Conservation (phyloP, 2,329 filamentous ascomycete species). For the Xylaria digitata region DNA sequence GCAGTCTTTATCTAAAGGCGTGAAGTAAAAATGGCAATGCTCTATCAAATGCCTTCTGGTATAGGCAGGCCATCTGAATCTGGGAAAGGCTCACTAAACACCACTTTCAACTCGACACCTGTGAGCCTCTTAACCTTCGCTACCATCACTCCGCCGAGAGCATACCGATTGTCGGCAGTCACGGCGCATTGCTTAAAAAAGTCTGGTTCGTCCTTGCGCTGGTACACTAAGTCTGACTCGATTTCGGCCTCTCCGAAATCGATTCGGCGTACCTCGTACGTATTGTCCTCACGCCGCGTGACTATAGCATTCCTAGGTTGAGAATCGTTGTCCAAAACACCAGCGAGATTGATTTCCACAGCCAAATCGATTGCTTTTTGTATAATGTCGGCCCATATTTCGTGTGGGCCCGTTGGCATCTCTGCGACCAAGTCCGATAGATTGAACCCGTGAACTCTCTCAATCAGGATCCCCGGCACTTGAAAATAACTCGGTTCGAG, state of each 20-base stretch:
- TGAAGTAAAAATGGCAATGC: neutral
- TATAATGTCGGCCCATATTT: slow-evolving; percentile 3
- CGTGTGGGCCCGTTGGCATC: neutral
- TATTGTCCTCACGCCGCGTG: neutral
- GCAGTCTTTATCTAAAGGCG: neutral
- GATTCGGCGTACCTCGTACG: slow-evolving; percentile 4
- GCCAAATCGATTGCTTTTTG: neutral
- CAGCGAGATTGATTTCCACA: neutral
- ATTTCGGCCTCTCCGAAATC: slow-evolving; percentile 4
- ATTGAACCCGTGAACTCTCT: slow-evolving; percentile 14
- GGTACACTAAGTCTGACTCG: neutral
- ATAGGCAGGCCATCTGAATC: neutral
- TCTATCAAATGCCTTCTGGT: neutral
- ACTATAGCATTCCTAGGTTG: slow-evolving; percentile 15
- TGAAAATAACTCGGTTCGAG: slow-evolving; percentile 3
- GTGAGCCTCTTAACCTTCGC: slow-evolving; percentile 8
- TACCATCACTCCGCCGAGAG: slow-evolving; percentile 2
- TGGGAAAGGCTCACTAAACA: neutral
- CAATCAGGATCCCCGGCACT: slow-evolving; percentile 15
- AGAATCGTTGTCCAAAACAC: slow-evolving; percentile 1
- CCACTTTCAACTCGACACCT: neutral
- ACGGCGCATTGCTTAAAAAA: neutral
- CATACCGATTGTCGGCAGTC: neutral
- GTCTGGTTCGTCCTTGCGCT: neutral
- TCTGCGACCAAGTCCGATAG: slow-evolving; percentile 4